Conservation (phyloP, 225 moss, liverwort and hornwort species). For the Lunularia cruciata region DNA sequence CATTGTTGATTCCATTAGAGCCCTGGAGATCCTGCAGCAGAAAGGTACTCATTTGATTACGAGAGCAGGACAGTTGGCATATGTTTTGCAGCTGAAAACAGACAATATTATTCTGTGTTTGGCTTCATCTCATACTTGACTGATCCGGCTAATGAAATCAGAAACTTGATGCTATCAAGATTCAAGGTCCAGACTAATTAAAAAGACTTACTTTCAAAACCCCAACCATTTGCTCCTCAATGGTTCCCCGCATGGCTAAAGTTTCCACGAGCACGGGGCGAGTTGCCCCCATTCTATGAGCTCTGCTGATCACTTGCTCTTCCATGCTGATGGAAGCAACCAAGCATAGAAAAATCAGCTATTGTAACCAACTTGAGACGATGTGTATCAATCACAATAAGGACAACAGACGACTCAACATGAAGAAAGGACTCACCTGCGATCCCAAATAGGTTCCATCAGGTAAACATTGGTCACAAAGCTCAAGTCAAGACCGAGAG, state of each 20-base stretch:
- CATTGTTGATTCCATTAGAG: constrained; percentile 23
- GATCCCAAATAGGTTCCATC: constrained; percentile 98
- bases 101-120: not conserved
- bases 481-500: constrained; percentile 88
- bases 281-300: constrained; percentile 90
- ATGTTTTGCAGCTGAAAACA: too few species aligned
- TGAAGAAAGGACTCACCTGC: constrained; percentile 57
- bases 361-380: too few species aligned
- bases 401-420: too few species aligned
- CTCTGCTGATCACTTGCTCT: constrained; percentile 95
- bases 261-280: constrained; percentile 91
- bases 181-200: not conserved
- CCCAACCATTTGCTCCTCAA: constrained; percentile 93
- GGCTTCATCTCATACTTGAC: too few species aligned
- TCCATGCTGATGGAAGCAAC: constrained; percentile 57
- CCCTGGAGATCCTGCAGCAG: not conserved
- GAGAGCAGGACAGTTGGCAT: too few species aligned
- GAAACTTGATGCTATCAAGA: not conserved
- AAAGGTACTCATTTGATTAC: not conserved
- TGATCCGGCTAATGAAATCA: not conserved
- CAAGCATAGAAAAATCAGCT: not conserved
- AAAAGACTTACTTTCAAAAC: constrained; percentile 58
- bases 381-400: too few species aligned
- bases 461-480: constrained; percentile 95
- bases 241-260: constrained; percentile 89